A percentile compares a stretch with the other conserved stretches of the same genome.
Evolutionary conservation across 1,284 basidiomycete species (phyloP).

Genomic region (Bjerkandera adusta): DNA sequence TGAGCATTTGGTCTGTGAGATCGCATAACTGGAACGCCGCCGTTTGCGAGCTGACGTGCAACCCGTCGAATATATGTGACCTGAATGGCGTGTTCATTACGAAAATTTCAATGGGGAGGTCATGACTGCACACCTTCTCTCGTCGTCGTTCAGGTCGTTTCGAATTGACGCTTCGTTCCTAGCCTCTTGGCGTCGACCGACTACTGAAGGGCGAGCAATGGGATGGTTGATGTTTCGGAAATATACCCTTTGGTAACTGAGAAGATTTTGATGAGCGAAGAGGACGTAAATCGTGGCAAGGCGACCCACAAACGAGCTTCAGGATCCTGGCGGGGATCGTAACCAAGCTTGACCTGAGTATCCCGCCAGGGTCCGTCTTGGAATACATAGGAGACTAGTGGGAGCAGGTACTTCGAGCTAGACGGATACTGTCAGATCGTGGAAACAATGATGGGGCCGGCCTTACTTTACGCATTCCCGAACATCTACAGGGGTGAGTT

Average conservation of each 20-base stretch:
- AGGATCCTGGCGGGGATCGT: slow-evolving; percentile 80
- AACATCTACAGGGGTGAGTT: slow-evolving; percentile 68
- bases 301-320: slow-evolving; percentile 69
- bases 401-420: slow-evolving; percentile 72
- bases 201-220: slow-evolving; percentile 68
- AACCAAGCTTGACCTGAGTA: slow-evolving; percentile 82
- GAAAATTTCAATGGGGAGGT: background rate
- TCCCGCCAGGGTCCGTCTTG: slow-evolving; percentile 95
- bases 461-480: slow-evolving; percentile 72
- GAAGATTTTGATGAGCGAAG: background rate
- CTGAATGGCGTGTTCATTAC: slow-evolving; percentile 28
- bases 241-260: slow-evolving; percentile 81
- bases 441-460: slow-evolving; percentile 2
- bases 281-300: slow-evolving; percentile 7
- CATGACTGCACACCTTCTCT: slow-evolving; percentile 22
- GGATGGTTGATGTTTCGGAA: slow-evolving; percentile 82
- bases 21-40: slow-evolving; percentile 95
- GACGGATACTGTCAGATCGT: too few species aligned
- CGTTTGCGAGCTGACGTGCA: slow-evolving; percentile 73
- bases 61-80: slow-evolving; percentile 90
- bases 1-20: slow-evolving; percentile 81
- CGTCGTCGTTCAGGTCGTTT: slow-evolving; percentile 22
- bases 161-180: slow-evolving; percentile 27
- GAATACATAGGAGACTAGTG: slow-evolving; percentile 82
- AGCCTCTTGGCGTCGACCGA: slow-evolving; percentile 60